These are phyloP conservation scores for Apiospora kogelbergensis DNA, from an alignment of 2,329 filamentous ascomycete genomes.

Conservation along the genomic window DNA sequence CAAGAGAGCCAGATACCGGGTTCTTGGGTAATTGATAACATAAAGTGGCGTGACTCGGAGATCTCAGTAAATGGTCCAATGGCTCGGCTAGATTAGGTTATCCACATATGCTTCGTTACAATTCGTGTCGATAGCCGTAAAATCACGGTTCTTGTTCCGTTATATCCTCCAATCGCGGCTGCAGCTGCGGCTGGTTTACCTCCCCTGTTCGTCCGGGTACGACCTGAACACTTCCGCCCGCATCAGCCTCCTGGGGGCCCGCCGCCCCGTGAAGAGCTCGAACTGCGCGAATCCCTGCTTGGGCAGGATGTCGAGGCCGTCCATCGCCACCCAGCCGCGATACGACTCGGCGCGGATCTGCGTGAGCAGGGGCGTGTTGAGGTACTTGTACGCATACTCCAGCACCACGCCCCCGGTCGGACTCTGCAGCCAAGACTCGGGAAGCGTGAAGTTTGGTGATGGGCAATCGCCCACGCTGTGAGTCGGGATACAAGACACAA, in stretches of 20 bases:
- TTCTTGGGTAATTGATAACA: background rate
- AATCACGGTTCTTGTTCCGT: slow-evolving; percentile 39
- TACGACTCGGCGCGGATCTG: slow-evolving; percentile 63
- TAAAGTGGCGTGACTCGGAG: background rate
- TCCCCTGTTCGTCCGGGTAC: slow-evolving; percentile 41
- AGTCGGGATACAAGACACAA: slow-evolving; percentile 75
- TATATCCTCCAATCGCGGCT: slow-evolving; percentile 40
- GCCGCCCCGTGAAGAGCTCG: slow-evolving; percentile 73
- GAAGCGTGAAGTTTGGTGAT: slow-evolving; percentile 69
- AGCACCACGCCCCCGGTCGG: slow-evolving; percentile 74
- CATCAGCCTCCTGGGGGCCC: slow-evolving; percentile 70
- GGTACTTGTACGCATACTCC: slow-evolving; percentile 72
- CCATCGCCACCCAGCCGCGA: slow-evolving; percentile 71
- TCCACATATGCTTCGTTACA: background rate
- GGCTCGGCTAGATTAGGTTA: background rate
- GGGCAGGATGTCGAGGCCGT: slow-evolving; percentile 72
- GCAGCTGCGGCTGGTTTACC: slow-evolving; percentile 39
- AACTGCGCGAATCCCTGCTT: slow-evolving; percentile 83
- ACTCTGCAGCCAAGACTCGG: slow-evolving; percentile 68
- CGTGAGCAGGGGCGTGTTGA: slow-evolving; percentile 68
- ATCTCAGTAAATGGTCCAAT: background rate
- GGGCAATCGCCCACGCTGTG: slow-evolving; percentile 63
- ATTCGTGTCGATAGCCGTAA: background rate
- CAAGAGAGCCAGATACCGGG: background rate
- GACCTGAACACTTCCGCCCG: slow-evolving; percentile 58